phyloP scores from a whole-genome alignment of 352 stramenopile genomes.

The Globisporangium heterothallicum region DNA sequence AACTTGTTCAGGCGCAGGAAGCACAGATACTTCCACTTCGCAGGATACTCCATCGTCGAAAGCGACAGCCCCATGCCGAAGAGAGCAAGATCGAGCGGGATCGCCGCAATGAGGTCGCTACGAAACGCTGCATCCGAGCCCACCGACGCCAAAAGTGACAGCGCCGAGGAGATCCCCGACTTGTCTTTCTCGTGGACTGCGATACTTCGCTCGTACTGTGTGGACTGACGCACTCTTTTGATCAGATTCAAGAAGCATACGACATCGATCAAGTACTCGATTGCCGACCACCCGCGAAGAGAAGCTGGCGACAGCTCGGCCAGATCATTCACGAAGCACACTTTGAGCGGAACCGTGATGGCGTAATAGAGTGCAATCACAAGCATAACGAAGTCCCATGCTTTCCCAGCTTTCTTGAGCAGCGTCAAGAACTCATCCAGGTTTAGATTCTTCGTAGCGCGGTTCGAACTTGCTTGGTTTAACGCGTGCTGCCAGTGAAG shows the following conservation, averaged over 20 bases:
- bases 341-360: constrained; percentile 44
- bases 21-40: constrained; percentile 33
- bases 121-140: constrained; percentile 25
- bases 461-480: background rate
- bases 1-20: constrained; percentile 55
- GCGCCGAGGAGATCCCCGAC: background rate
- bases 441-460: constrained; percentile 1
- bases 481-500: constrained; percentile 10
- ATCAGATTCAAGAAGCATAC: constrained; percentile 42
- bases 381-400: constrained; percentile 49
- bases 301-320: constrained; percentile 7
- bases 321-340: constrained; percentile 49
- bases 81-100: constrained; percentile 43
- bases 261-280: constrained; percentile 52
- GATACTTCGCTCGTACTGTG: constrained; percentile 8
- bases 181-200: background rate
- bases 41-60: constrained; percentile 16
- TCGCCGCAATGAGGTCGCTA: constrained; percentile 32
- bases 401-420: constrained; percentile 28
- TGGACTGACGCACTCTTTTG: constrained; percentile 27
- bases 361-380: constrained; percentile 39
- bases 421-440: constrained; percentile 33
- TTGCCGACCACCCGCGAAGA: constrained; percentile 32
- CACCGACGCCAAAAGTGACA: constrained; percentile 1
- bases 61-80: constrained; percentile 9